These are phyloP conservation scores for Lactarius quietus DNA, from an alignment of 768 basidiomycete genomes.

Conservation along the genomic window DNA sequence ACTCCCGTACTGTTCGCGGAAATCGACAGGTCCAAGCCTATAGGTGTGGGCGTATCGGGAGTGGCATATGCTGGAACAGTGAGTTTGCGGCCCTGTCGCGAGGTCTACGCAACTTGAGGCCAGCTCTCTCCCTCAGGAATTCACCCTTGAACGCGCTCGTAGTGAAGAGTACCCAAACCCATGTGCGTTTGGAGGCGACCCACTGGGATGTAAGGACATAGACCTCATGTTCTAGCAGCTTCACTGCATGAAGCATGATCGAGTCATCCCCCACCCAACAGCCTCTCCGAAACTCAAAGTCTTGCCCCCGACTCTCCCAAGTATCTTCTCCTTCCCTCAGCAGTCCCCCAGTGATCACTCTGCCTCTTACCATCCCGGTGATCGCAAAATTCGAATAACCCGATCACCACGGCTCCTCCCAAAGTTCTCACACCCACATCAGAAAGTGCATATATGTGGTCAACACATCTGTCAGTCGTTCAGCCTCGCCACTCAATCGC, in stretches of 20 bases:
- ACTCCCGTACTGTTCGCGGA: conserved; percentile 18
- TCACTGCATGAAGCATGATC: conserved; percentile 20
- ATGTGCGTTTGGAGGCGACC: conserved; percentile 11
- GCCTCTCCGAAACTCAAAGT: conserved; percentile 20
- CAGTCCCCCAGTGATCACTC: conserved; percentile 18
- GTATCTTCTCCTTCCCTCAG: conserved; percentile 24
- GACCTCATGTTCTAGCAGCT: conserved; percentile 17
- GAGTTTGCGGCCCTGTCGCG: too few relatives aligned
- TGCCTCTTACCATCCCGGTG: too few relatives aligned
- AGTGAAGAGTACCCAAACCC: conserved; percentile 19
- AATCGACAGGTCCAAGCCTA: conserved; percentile 24
- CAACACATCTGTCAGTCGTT: conserved; percentile 18
- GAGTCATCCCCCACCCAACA: conserved; percentile 11
- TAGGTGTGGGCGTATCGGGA: conserved; percentile 20
- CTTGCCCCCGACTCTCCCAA: conserved; percentile 18
- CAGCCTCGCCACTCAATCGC: conserved; percentile 19
- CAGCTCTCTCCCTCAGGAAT: conserved; percentile 22
- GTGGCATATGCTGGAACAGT: too few relatives aligned
- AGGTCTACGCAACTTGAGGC: too few relatives aligned
- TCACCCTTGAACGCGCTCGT: conserved; percentile 20
- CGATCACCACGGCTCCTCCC: conserved; percentile 15
- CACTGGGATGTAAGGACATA: conserved; percentile 7
- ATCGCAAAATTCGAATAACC: conserved; percentile 19
- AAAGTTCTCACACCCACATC: conserved; percentile 18
- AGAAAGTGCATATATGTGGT: too few relatives aligned